These are phyloP conservation scores for Galeopsis tetrahit DNA, from an alignment of 257 asterid genomes.

Conservation along the genomic window DNA sequence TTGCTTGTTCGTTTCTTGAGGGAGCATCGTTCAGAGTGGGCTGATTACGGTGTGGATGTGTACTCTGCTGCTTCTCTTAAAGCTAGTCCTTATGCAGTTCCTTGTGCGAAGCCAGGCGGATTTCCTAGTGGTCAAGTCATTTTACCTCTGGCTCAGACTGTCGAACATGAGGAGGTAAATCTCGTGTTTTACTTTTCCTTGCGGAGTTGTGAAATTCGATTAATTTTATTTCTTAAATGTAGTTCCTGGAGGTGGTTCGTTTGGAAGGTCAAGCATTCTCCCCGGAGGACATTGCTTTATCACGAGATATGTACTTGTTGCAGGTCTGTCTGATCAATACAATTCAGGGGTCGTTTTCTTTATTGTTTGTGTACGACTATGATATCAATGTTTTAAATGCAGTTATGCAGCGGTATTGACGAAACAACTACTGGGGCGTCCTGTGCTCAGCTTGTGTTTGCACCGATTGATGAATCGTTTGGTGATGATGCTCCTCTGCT, in stretches of 20 bases:
- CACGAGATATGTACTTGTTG: constrained; percentile 86
- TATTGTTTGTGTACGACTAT: neutral
- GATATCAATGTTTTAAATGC: constrained; percentile 35
- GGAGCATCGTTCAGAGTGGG: constrained; percentile 97
- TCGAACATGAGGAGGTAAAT: constrained; percentile 87
- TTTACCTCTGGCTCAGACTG: constrained; percentile 84
- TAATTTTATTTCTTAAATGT: constrained; percentile 16
- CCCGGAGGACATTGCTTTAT: constrained; percentile 77
- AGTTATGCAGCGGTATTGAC: constrained; percentile 90
- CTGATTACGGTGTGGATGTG: constrained; percentile 88
- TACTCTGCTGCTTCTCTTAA: constrained; percentile 87
- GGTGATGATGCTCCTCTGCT: constrained; percentile 92
- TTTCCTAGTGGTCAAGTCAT: constrained; percentile 86
- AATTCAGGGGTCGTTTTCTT: neutral
- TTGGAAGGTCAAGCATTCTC: constrained; percentile 86
- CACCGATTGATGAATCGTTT: constrained; percentile 90
- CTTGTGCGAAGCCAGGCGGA: constrained; percentile 76
- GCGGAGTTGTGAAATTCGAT: neutral
- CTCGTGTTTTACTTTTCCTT: neutral
- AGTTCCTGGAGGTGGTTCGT: constrained; percentile 94
- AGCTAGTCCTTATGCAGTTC: constrained; percentile 77
- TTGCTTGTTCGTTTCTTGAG: constrained; percentile 82
- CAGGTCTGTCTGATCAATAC: constrained; percentile 54
- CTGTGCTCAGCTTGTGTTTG: constrained; percentile 94
- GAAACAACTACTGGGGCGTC: constrained; percentile 67